Base-by-base conservation (phyloP, 495 filamentous ascomycete genomes). In the Penicillium taxi region DNA sequence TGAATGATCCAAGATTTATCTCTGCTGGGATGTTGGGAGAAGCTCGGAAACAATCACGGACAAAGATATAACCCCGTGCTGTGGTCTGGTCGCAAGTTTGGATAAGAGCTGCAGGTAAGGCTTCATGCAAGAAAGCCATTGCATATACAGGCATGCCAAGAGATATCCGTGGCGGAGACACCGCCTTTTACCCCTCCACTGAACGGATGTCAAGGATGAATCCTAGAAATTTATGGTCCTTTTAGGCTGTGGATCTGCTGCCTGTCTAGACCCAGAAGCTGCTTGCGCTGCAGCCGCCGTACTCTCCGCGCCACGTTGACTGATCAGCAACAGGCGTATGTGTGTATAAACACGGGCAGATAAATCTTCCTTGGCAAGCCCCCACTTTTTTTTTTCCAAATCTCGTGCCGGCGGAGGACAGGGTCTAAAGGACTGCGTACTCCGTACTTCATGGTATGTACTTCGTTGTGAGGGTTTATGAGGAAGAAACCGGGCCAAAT, bases 101-200 rank as follows among this genome's bases (percentile, higher is more conserved):
- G 23, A 19, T 14, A 29, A 32, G 40, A 49, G 44, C 44, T 44
- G 41, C 48, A 45, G 32, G 37, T 24, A 35, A 27, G 38, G 30
- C 40, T 37, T 44, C 25, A 42, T 55, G 41, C 42, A 52, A 12
- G 35, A 45, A 46, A 44, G 41, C 35, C 35, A 41, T 37, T 39
- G 39, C 37, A 25, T 39, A n/a, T n/a, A n/a, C n/a, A n/a, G n/a
- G 39, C 24, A 14, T 35, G 53, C 50, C 53, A 56, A 54, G 53
- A 22, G 8, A 42, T 21, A 23, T 35, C 31, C 35, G 32, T 44
- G 46, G 39, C 36, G 39, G 29, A 48, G 50, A 51, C 53, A 56
- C 53, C 53, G 53, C 53, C 30, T 35, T 56, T 56, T 54, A 8
- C 28, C 41, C 39, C 37, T 42, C 45, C 35, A 6, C 20, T 26